Base-by-base conservation (phyloP, 2,329 filamentous ascomycete genomes). In the Stromatinia cepivora region DNA sequence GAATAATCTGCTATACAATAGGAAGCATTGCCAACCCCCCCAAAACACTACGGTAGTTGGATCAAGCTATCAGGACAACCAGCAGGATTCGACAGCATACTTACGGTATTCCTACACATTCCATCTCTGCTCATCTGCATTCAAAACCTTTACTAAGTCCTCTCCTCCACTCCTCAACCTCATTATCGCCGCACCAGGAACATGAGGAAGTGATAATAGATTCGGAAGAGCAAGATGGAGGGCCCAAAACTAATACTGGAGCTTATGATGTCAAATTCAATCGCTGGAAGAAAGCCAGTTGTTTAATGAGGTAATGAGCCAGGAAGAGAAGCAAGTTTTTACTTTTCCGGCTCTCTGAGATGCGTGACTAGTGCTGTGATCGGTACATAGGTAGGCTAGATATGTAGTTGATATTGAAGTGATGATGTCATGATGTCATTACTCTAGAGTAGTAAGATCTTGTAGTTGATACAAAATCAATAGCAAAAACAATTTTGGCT, bases 101-200 rank as follows among this genome's bases (percentile, higher is more conserved):
- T 34, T 34, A 6, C 34, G 7, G 34, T 34, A 34, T 34, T 34
- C 34, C 34, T 34, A 34, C 34, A 34, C 34, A 34, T 56, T 36
- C 53, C 20, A 13, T 1, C 8, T 13, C 7, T 7, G 31, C 9
- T 5, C 17, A 31, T 28, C 17, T 3, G 1, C 31, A 34, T 34
- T 11, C 3, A 9, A 4, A 34, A 4, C 4, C 10, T 34, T 34
- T 15, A 3, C 5, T 9, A 0, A 5, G 1, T 31, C 28, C 10
- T 2, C 53, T 36, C 31, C 10, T n/a, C 15, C 31, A 11, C 9
- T 5, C 1, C 10, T 8, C 22, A 2, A 13, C 20, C 31, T 20
- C 22, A 7, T 36, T n/a, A 1, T 6, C 13, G 11, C 13, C 2
- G 8, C 34, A 36, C 20, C 6, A 15, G 20, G 53, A 56, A 36